phyloP scores from a whole-genome alignment of 2,329 filamentous ascomycete genomes.

The Verticillium isaacii region DNA sequence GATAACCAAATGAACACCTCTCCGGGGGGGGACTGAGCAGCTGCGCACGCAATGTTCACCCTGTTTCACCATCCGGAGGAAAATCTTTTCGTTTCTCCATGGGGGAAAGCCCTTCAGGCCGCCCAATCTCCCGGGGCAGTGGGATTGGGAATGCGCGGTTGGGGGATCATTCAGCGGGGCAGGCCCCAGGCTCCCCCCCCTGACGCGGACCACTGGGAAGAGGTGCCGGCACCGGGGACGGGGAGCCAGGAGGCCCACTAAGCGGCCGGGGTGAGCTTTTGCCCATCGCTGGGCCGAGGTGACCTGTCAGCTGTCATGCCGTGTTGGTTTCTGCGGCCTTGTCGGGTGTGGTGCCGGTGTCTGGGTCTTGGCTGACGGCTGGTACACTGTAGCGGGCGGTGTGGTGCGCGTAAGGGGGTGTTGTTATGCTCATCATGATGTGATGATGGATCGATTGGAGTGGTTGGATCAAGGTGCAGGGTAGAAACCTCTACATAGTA shows the following conservation, averaged over 20 bases:
- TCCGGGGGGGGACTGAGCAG: neutral
- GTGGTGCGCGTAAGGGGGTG: neutral
- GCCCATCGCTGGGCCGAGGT: neutral
- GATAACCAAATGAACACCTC: neutral
- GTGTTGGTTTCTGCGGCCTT: neutral
- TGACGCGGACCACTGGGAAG: neutral
- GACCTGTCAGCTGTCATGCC: neutral
- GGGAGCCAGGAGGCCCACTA: neutral
- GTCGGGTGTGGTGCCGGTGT: neutral
- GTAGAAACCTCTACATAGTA: neutral
- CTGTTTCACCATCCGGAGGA: neutral
- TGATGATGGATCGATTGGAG: neutral
- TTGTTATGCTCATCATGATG: neutral
- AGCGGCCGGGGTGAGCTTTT: neutral
- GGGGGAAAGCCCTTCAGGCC: neutral
- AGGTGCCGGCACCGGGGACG: neutral
- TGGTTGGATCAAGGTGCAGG: neutral
- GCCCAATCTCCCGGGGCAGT: neutral
- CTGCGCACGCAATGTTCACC: neutral
- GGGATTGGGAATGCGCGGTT: neutral
- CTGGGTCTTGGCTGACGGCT: neutral
- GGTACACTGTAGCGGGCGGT: neutral
- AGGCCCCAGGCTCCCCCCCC: neutral
- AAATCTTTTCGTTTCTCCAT: neutral
- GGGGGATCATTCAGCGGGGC: neutral